phyloP scores from a whole-genome alignment of 2,329 filamentous ascomycete genomes.

The Dothideomycetidae sp. region DNA sequence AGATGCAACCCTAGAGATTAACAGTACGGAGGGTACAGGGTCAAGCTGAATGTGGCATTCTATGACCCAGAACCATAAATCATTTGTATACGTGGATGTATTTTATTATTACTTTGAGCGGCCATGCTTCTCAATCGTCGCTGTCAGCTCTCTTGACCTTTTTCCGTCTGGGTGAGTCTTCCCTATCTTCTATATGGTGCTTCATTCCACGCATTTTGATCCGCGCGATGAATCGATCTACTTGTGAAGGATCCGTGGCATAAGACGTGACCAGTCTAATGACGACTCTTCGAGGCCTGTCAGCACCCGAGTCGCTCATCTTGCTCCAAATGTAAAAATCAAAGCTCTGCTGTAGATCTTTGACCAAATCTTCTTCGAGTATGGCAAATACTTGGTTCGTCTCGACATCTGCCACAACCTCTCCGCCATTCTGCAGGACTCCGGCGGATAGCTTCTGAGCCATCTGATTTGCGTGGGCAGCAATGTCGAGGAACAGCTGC shows the following conservation, averaged over 20 bases:
- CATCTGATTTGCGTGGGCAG: slow-evolving; percentile 31
- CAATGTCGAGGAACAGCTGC: slow-evolving; percentile 34
- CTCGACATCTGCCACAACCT: background rate
- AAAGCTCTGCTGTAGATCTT: background rate
- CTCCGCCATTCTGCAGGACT: background rate
- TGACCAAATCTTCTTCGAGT: background rate
- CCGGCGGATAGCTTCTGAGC: slow-evolving; percentile 29
- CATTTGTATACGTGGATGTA: too few relatives aligned
- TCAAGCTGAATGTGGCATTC: too few relatives aligned
- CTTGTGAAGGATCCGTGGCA: background rate
- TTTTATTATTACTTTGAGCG: too few relatives aligned
- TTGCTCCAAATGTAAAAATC: background rate
- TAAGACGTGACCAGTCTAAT: background rate
- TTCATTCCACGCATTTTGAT: background rate
- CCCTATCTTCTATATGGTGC: background rate
- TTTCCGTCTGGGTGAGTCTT: too few relatives aligned
- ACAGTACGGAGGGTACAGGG: too few relatives aligned
- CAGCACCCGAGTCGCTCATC: background rate
- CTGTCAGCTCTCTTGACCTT: too few relatives aligned
- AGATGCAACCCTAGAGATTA: too few relatives aligned
- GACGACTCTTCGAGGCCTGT: background rate
- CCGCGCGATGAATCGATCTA: background rate
- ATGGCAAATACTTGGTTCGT: background rate
- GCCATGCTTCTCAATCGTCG: too few relatives aligned
- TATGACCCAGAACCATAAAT: too few relatives aligned